Evolutionary conservation across 176 grass and related monocot species (phyloP), one percentile per base, ranked within the genome.

Genomic region (Oryza officinalis): DNA sequence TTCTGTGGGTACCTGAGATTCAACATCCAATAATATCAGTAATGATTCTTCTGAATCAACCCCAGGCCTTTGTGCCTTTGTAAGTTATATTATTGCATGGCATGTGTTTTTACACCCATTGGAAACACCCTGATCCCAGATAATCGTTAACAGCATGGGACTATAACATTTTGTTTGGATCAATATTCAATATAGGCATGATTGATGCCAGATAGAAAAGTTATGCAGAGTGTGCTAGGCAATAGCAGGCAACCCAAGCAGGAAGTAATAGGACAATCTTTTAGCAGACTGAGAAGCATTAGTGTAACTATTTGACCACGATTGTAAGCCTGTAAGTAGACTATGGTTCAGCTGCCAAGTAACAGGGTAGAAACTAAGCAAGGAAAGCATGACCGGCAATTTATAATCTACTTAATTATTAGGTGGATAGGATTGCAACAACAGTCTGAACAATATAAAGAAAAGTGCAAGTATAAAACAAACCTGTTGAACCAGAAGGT

Each of bases 401-500:
- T 77, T 10, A 63, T 26, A 38, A 63, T 44, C 30, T 17, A 3
- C 49, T 37, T 6, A 72, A 37, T 65, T 64, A 65, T 81, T 13
- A 75, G 70, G 38, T 35, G 49, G 37, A 23, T 49, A 28, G 38
- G 7, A 20, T 64, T 23, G 57, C 15, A 32, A 59, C 44, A 79
- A 63, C 59, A 49, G 10, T 10, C 8, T 76, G 17, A 27, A 25
- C 27, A 78, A 14, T 83, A 50, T 38, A 66, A 66, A 76, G 5
- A 18, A 80, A 84, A 67, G 30, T 5, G 23, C 17, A 60, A 61
- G 30, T 67, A 82, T 67, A 70, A 67, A 65, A 87, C 87, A 5
- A 87, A 98, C 96, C 96, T 98, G 91, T 82, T 77, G 89, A 86
- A 77, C 96, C 93, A 83, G 87, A 92, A 78, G 91, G 91, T 72